These are phyloP conservation scores for Leptographium wingfieldii DNA, from an alignment of 2,329 filamentous ascomycete genomes.

Conservation along the genomic window DNA sequence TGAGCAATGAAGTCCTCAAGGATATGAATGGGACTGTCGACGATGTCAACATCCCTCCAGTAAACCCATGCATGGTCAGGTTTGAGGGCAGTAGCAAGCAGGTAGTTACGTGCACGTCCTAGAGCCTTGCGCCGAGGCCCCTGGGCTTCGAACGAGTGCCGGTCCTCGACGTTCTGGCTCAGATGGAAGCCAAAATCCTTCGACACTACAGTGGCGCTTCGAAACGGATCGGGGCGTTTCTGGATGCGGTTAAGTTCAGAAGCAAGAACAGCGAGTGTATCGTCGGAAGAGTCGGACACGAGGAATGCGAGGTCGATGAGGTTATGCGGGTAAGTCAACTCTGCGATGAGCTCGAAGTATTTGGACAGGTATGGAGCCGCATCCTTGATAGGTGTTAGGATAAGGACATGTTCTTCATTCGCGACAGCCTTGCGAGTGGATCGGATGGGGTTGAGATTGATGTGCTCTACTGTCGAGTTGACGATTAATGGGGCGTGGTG, in stretches of 20 bases:
- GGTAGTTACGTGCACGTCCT: constrained; percentile 82
- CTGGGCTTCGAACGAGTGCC: constrained; percentile 79
- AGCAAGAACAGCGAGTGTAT: constrained; percentile 76
- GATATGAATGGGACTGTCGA: constrained; percentile 75
- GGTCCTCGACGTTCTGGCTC: constrained; percentile 69
- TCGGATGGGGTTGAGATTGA: constrained; percentile 74
- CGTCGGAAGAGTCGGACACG: constrained; percentile 81
- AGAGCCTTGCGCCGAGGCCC: constrained; percentile 83
- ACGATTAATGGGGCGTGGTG: constrained; percentile 79
- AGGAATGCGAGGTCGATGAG: constrained; percentile 93
- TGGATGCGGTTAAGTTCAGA: constrained; percentile 83
- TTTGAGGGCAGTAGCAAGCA: constrained; percentile 73
- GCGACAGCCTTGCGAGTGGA: constrained; percentile 66
- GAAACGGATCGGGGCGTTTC: constrained; percentile 70
- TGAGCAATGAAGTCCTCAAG: constrained; percentile 93
- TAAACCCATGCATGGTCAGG: constrained; percentile 97
- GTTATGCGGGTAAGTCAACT: constrained; percentile 87
- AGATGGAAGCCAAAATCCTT: constrained; percentile 75
- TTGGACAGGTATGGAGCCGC: constrained; percentile 70
- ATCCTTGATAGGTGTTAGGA: constrained; percentile 87
- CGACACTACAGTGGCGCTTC: constrained; percentile 70
- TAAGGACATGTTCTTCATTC: constrained; percentile 79
- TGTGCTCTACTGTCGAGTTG: constrained; percentile 66
- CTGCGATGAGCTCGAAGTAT: constrained; percentile 84
- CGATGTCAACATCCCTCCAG: constrained; percentile 95